Conservation (phyloP, 805 yeast genomes). For the Nematodospora valgi region DNA sequence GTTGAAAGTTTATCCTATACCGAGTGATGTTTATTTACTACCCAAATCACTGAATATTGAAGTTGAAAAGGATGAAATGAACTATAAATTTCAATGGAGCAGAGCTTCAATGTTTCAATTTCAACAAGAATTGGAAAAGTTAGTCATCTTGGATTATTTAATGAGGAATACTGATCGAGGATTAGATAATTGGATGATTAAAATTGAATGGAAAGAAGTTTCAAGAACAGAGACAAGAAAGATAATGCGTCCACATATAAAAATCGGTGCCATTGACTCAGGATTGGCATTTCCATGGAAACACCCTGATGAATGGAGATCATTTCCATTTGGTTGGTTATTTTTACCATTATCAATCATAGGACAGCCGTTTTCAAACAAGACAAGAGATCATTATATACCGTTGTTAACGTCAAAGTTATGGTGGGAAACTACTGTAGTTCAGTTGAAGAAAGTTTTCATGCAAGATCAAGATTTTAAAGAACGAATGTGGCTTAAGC, state of each 20-base stretch:
- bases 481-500: constrained; percentile 63
- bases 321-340: constrained; percentile 78
- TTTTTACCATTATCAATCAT: constrained; percentile 60
- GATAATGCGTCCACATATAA: constrained; percentile 34
- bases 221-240: constrained; percentile 10
- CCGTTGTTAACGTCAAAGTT: constrained; percentile 53
- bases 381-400: constrained; percentile 54
- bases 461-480: constrained; percentile 59
- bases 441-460: constrained; percentile 46
- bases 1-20: constrained; percentile 54
- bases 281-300: constrained; percentile 79
- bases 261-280: constrained; percentile 71
- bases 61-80: constrained; percentile 11
- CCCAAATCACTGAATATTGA: constrained; percentile 19
- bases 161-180: constrained; percentile 77
- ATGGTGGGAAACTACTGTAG: constrained; percentile 70
- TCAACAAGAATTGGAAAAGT: constrained; percentile 60
- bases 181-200: constrained; percentile 75
- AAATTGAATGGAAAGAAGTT: constrained; percentile 40
- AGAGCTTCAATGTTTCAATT: constrained; percentile 46
- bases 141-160: constrained; percentile 67
- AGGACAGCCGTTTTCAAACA: constrained; percentile 62
- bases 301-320: constrained; percentile 79
- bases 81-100: constrained; percentile 50
- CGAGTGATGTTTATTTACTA: constrained; percentile 22